Conservation (phyloP, 2,329 filamentous ascomycete genomes). For the Fusarium veterinarium region DNA sequence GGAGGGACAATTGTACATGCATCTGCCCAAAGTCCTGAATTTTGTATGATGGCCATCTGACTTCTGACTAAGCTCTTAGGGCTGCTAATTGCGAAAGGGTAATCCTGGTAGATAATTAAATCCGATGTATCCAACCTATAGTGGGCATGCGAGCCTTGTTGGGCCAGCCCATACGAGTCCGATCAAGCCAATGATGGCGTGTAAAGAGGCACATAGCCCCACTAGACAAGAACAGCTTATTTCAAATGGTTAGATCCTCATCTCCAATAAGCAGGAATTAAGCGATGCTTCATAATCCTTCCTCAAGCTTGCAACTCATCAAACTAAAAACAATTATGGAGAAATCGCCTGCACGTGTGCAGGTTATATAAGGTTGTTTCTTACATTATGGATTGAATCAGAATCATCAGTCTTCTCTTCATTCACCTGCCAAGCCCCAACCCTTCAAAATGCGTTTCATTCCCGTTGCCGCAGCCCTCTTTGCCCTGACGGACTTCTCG, state of each 20-base stretch:
- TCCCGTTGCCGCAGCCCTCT: not conserved
- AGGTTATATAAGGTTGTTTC: not conserved
- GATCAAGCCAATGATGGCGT: not conserved
- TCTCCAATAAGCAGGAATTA: not conserved
- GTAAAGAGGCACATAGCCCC: not conserved
- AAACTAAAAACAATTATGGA: not conserved
- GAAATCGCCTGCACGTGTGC: too few relatives aligned
- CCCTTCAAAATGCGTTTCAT: slow-evolving; percentile 5
- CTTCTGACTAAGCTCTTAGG: too few relatives aligned
- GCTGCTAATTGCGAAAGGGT: too few relatives aligned
- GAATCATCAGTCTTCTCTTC: not conserved
- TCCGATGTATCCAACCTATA: too few relatives aligned
- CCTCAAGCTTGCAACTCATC: not conserved
- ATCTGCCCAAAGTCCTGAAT: too few relatives aligned
- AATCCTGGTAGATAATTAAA: too few relatives aligned
- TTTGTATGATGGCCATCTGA: too few relatives aligned
- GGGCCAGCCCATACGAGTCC: not conserved
- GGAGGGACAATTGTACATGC: too few relatives aligned
- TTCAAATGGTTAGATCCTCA: not conserved
- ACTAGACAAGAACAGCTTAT: not conserved
- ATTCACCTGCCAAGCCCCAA: not conserved
- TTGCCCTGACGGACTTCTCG: not conserved
- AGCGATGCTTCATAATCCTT: not conserved
- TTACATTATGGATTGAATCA: not conserved
- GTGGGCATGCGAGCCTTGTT: too few relatives aligned